Conservation (phyloP, 352 stramenopile genomes). For the Globisporangium uncinulatum region DNA sequence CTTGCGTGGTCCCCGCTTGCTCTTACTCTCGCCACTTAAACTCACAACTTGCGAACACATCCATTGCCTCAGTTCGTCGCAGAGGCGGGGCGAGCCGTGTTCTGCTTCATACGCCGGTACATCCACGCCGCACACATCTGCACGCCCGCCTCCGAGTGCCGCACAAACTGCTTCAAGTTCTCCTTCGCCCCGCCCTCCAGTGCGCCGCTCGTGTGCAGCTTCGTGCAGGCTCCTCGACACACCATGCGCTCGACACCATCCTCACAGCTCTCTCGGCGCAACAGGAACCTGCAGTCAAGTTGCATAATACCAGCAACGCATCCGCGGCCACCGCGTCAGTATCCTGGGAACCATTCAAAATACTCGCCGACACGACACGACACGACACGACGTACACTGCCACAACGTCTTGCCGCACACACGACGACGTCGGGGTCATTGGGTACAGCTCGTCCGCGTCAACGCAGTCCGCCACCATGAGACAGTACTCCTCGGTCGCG, state of each 20-base stretch:
- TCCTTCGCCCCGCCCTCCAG: neutral
- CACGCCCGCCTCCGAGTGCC: neutral
- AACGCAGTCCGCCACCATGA: slow-evolving; percentile 5
- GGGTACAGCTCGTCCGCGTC: slow-evolving; percentile 4
- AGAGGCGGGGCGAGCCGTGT: neutral
- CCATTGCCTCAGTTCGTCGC: too few species aligned
- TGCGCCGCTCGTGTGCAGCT: neutral
- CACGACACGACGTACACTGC: slow-evolving; percentile 2
- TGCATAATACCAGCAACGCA: too few species aligned
- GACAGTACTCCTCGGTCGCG: slow-evolving; percentile 1
- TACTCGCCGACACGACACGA: too few species aligned
- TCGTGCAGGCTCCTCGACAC: slow-evolving; percentile 3
- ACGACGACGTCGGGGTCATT: neutral
- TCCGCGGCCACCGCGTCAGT: too few species aligned
- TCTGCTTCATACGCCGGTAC: neutral
- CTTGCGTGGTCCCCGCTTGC: too few species aligned
- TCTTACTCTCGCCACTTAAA: too few species aligned
- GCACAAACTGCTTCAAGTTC: neutral
- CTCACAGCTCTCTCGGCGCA: slow-evolving; percentile 1
- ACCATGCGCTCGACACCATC: slow-evolving; percentile 6
- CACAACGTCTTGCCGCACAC: slow-evolving; percentile 1
- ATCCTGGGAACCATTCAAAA: too few species aligned
- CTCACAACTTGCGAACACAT: too few species aligned
- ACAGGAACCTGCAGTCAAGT: slow-evolving; percentile 1
- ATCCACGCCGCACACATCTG: neutral